Conservation (phyloP, 305 asterid genomes). For the Nicotiana rustica region DNA sequence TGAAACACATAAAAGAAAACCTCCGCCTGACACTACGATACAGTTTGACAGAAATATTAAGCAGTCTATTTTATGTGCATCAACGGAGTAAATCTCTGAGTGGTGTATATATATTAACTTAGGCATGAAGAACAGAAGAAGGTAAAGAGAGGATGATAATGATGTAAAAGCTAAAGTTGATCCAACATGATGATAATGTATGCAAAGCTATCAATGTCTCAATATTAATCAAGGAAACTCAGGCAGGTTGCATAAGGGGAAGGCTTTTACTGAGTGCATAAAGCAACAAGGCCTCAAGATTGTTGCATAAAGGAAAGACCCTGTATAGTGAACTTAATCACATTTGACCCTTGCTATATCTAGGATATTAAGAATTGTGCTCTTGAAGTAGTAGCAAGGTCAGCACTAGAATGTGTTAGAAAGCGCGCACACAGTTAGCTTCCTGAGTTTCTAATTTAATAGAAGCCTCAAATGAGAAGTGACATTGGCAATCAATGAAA, state of each 20-base stretch:
- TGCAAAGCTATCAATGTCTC: background rate
- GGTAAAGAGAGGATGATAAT: background rate
- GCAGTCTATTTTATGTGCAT: slow-evolving; percentile 7
- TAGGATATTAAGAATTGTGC: background rate
- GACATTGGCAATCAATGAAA: background rate
- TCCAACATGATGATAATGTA: slow-evolving; percentile 26
- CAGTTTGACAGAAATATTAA: slow-evolving; percentile 13
- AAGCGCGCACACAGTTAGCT: background rate
- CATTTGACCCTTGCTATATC: background rate
- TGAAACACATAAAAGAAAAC: background rate
- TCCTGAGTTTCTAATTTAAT: background rate
- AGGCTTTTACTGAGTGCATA: slow-evolving; percentile 7
- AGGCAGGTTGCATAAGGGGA: slow-evolving; percentile 24
- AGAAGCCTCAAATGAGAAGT: background rate
- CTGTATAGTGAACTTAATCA: slow-evolving; percentile 19
- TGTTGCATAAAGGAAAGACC: background rate
- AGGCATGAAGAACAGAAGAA: background rate
- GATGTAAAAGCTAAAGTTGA: background rate
- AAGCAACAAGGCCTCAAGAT: background rate
- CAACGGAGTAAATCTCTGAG: background rate
- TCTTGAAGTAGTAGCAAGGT: background rate
- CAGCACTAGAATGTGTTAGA: background rate
- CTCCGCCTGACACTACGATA: background rate
- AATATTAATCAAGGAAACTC: background rate
- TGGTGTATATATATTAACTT: background rate